Evolutionary conservation across 2,329 filamentous ascomycete species (phyloP).

Genomic region (Alternaria novae-zelandiae): DNA sequence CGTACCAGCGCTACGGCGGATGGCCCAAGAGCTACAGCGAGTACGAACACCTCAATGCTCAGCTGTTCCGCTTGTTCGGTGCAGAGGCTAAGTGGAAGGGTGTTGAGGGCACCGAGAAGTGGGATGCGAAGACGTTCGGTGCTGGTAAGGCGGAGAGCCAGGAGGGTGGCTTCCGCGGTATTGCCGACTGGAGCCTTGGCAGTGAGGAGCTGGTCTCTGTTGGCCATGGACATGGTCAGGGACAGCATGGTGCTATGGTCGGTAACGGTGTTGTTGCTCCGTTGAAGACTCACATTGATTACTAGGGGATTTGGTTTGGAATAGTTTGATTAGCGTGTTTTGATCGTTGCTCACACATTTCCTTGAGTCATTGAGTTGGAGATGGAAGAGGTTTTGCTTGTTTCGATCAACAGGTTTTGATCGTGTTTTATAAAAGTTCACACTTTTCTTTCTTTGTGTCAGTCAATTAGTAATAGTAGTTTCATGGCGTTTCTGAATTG

Average conservation of each 20-base stretch:
- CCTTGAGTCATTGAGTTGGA: not conserved
- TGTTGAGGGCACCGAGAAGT: constrained; percentile 56
- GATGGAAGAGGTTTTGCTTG: not conserved
- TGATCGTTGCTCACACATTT: not conserved
- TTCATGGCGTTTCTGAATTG: not conserved
- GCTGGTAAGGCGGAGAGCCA: constrained; percentile 54
- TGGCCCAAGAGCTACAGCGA: constrained; percentile 58
- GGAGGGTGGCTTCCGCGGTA: constrained; percentile 43
- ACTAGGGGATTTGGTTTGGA: not conserved
- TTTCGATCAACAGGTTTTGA: not conserved
- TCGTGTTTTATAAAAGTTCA: not conserved
- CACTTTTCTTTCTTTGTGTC: not conserved
- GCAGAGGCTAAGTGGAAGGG: constrained; percentile 47
- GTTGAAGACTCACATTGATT: not conserved
- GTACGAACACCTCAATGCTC: constrained; percentile 56
- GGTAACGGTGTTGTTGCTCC: not conserved
- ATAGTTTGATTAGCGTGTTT: not conserved
- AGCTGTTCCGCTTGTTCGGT: constrained; percentile 52
- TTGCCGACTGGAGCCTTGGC: constrained; percentile 43
- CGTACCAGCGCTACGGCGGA: constrained; percentile 51
- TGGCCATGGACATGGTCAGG: not conserved
- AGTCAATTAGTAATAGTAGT: not conserved
- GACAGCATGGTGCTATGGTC: not conserved
- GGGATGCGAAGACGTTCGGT: constrained; percentile 55
- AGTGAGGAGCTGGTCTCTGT: constrained; percentile 16